phyloP scores from a whole-genome alignment of 129 eudicot genomes.

The Lonicera japonica region DNA sequence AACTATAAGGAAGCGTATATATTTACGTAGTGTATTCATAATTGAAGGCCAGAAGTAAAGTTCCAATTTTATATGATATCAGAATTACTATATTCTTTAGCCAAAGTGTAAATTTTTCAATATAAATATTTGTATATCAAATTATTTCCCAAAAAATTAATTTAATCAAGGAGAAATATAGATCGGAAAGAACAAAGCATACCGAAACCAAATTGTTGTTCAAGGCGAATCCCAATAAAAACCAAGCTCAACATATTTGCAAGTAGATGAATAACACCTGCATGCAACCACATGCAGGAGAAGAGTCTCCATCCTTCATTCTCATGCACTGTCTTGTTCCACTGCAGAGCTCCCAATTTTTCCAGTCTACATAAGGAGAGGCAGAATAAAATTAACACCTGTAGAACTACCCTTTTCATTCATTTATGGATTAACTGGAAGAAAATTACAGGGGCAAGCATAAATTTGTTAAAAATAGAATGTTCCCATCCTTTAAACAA shows the following conservation, averaged over 20 bases:
- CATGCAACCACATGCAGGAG: conserved; percentile 82
- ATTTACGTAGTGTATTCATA: not conserved
- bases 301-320: conserved; percentile 91
- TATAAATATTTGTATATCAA: not conserved
- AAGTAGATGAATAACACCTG: conserved; percentile 86
- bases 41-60: not conserved
- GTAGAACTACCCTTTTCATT: not conserved
- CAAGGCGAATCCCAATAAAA: conserved; percentile 92
- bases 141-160: not conserved
- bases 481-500: no score
- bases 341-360: conserved; percentile 80
- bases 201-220: conserved; percentile 94
- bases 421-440: not conserved
- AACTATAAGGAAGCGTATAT: not conserved
- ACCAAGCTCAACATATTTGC: conserved; percentile 93
- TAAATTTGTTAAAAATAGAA: no score
- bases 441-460: no score
- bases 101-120: no score
- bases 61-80: not conserved
- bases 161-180: not conserved
- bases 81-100: no score
- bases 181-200: conserved; percentile 3
- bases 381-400: not conserved
- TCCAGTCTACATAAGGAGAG: conserved; percentile 41
- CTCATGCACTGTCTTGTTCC: conserved; percentile 68